Evolutionary conservation across 208 protist species (phyloP), one percentile per base, ranked within the genome.

Genomic region (Trypanosoma grayi): DNA sequence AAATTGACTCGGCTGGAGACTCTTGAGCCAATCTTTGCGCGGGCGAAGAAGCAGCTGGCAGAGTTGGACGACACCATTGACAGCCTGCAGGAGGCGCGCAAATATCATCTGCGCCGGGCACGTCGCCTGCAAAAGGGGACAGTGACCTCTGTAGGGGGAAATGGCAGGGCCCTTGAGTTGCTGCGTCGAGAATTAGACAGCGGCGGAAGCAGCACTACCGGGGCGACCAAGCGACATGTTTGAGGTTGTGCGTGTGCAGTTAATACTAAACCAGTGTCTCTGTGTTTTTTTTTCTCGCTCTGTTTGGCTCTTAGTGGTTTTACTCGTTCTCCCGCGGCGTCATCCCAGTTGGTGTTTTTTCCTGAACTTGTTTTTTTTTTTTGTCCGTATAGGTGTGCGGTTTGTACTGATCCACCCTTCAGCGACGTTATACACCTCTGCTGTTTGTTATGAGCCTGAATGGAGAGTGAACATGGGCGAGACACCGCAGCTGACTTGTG

Each of bases 41-140:
- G 82, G 57, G 71, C 81, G 24, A 60, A 44, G 20, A 62, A 71
- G 54, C 87, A 91, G 64, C 59, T 88, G 14, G 66, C 53, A 4
- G 87, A 94, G 65, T 64, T 94, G 33, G 75, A 88, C 25, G 68
- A 70, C 39, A 78, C 73, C 24, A 86, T 94, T 59, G 84, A 94
- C 33, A 88, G 70, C 43, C 56, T 94, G 2, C 77, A 83, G 53
- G 82, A 85, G 48, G 73, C 78, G 0, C 83, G 77, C 11, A 68
- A 55, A 31, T 87, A 81, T 62, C 79, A 84, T 59, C 69, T 87
- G 30, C 81, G 82, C 22, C 75, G 69, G n/a, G 69, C 90, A 0
- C 73, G 76, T 10, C 72, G 66, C 7, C 57, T 94, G 54, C 87
- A 91, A 69, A 57, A 73, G 27, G 59, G 52, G n/a, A 11, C 6